These are phyloP conservation scores for Colletotrichum higginsianum DNA, from an alignment of 2,329 filamentous ascomycete species.

Conservation along the genomic window DNA sequence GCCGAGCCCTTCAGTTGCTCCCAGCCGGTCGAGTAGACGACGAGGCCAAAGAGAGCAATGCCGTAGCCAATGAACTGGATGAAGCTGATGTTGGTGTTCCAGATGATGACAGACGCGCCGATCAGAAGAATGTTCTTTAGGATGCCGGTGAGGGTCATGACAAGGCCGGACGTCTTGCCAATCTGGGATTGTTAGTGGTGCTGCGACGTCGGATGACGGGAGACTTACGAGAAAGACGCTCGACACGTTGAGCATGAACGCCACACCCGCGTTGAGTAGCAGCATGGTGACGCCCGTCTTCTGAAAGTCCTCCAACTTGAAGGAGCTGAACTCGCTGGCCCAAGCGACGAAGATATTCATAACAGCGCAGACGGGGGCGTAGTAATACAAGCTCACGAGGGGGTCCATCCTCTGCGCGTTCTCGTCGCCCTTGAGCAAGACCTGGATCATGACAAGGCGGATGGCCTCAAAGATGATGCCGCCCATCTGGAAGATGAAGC, in stretches of 20 bases:
- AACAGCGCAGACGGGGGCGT: constrained; percentile 84
- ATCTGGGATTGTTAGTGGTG: constrained; percentile 71
- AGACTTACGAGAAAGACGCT: constrained; percentile 85
- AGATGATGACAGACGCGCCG: constrained; percentile 81
- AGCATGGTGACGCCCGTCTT: constrained; percentile 76
- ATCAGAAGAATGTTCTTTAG: constrained; percentile 92
- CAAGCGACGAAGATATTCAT: constrained; percentile 83
- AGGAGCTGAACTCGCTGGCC: constrained; percentile 76
- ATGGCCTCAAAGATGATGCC: constrained; percentile 87
- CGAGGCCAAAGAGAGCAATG: constrained; percentile 72
- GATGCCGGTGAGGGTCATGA: constrained; percentile 88
- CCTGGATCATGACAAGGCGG: constrained; percentile 88
- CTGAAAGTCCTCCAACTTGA: constrained; percentile 77
- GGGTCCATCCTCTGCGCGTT: constrained; percentile 83
- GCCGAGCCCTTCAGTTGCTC: constrained; percentile 48
- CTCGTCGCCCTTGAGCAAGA: constrained; percentile 81
- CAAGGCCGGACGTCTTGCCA: constrained; percentile 88
- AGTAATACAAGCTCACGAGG: constrained; percentile 90
- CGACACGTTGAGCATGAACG: constrained; percentile 85
- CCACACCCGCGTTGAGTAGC: constrained; percentile 81
- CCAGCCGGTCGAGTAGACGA: constrained; percentile 64
- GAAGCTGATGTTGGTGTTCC: constrained; percentile 78
- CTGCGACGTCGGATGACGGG: too few relatives aligned
- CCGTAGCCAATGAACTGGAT: constrained; percentile 85
- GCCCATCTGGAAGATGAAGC: constrained; percentile 78